Base-by-base conservation (phyloP, 2,329 filamentous ascomycete genomes). In the Fusarium graminum region DNA sequence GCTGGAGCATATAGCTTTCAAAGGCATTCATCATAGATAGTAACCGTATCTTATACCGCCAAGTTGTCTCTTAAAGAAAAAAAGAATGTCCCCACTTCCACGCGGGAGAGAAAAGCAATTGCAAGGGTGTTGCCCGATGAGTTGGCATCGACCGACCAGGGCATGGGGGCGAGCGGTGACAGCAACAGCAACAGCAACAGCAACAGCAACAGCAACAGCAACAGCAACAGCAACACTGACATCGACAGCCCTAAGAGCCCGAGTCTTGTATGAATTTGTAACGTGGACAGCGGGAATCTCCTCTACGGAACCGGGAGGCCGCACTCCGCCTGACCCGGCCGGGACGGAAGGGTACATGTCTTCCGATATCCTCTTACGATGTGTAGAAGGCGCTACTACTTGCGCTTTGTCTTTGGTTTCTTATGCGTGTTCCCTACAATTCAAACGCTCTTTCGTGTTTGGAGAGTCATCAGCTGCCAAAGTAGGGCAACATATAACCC, bases 141-240 rank as follows among this genome's bases (percentile, higher is more conserved):
- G 65, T 53, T 68, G 65, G 65, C 65, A 68, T 46, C 28, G 32
- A 50, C 51, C 34, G 50, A 49, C 65, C 34, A 53, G 51, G 65
- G 39, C 54, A 45, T 46, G 55, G 53, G 34, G 29, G 52, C 14
- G 36, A 34, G 56, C 60, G 52, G 60, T 63, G 60, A 64, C 60
- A 63, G 22, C 44, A 30, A 64, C 42, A 52, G n/a, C 19, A 19
- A 56, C 28, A 53, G 25, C 38, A 39, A 44, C 59, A 53, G 47
- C 36, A 9, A n/a, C 32, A 16, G 32, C 16, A 16, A 4, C n/a
- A 43, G 36, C 40, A n/a, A n/a, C n/a, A n/a, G n/a, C n/a, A n/a
- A n/a, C n/a, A n/a, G n/a, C n/a, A n/a, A n/a, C n/a, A n/a, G n/a
- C n/a, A n/a, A n/a, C n/a, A n/a, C n/a, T n/a, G n/a, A n/a, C n/a